These are phyloP conservation scores for Chenopodium formosanum DNA, from an alignment of 148 eudicot genomes.

Conservation along the genomic window DNA sequence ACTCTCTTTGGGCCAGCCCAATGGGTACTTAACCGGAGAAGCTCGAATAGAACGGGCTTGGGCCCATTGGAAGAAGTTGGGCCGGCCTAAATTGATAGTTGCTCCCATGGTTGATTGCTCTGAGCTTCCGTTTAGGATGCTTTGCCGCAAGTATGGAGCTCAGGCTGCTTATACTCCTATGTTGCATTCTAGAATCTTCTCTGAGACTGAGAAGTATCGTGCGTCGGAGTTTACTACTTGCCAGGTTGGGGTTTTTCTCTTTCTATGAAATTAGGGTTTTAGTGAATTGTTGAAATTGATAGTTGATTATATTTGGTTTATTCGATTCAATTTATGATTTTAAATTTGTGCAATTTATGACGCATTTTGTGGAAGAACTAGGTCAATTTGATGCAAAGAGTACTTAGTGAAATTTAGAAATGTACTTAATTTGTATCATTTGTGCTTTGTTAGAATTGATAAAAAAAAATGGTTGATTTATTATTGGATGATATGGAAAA, in stretches of 20 bases:
- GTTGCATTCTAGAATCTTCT: constrained; percentile 80
- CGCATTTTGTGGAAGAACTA: neutral
- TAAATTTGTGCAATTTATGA: no score
- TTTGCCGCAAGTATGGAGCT: constrained; percentile 87
- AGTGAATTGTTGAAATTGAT: neutral
- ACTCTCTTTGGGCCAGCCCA: constrained; percentile 30
- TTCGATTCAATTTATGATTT: no score
- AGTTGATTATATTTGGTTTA: no score
- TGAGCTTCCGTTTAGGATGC: constrained; percentile 90
- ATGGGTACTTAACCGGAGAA: constrained; percentile 56
- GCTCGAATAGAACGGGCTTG: constrained; percentile 71
- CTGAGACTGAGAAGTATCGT: constrained; percentile 78
- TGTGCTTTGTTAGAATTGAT: no score
- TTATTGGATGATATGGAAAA: neutral
- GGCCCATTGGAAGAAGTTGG: constrained; percentile 84
- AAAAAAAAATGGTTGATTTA: no score
- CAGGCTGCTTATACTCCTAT: constrained; percentile 93
- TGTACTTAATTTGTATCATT: no score
- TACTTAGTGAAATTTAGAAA: neutral
- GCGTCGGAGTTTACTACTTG: constrained; percentile 74
- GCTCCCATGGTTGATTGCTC: constrained; percentile 99
- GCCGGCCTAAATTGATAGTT: constrained; percentile 70
- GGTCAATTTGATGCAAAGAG: neutral
- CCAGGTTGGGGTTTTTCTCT: constrained; percentile 38
- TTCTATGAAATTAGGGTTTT: constrained; percentile 19